These are phyloP conservation scores for Penicillium sp. DNA, from an alignment of 2,329 filamentous ascomycete species.

Conservation along the genomic window DNA sequence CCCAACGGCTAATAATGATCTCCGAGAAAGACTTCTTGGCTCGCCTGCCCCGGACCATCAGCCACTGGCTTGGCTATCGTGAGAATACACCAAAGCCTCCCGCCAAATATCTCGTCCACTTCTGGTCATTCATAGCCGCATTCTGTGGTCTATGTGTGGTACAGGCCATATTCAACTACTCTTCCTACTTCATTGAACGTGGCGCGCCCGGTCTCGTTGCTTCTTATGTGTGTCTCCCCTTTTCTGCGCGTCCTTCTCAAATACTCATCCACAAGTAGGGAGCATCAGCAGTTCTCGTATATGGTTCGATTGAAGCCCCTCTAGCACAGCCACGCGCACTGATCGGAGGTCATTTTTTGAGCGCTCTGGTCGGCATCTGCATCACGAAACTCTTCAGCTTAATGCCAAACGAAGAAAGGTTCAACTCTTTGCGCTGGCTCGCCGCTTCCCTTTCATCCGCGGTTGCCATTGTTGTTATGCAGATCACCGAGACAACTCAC, in stretches of 20 bases:
- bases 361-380: background rate
- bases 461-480: background rate
- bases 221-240: background rate
- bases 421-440: background rate
- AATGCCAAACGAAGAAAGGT: background rate
- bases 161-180: constrained; percentile 29
- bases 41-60: constrained; percentile 23
- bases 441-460: background rate
- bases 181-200: constrained; percentile 4
- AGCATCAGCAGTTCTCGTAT: background rate
- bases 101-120: constrained; percentile 19
- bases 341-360: background rate
- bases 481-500: background rate
- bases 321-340: background rate
- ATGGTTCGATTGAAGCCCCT: background rate
- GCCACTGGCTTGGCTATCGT: constrained; percentile 31
- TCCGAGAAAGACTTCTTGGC: constrained; percentile 28
- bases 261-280: background rate
- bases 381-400: background rate
- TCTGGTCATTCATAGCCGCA: constrained; percentile 29
- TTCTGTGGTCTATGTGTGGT: constrained; percentile 28
- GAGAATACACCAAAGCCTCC: constrained; percentile 22
- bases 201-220: background rate
- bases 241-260: background rate
- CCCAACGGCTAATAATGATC: background rate